A percentile compares a stretch with the other conserved stretches of the same genome.
These are phyloP conservation scores for Chrysoporthe puriensis DNA, from an alignment of 2,329 filamentous ascomycete species.

Conservation along the genomic window DNA sequence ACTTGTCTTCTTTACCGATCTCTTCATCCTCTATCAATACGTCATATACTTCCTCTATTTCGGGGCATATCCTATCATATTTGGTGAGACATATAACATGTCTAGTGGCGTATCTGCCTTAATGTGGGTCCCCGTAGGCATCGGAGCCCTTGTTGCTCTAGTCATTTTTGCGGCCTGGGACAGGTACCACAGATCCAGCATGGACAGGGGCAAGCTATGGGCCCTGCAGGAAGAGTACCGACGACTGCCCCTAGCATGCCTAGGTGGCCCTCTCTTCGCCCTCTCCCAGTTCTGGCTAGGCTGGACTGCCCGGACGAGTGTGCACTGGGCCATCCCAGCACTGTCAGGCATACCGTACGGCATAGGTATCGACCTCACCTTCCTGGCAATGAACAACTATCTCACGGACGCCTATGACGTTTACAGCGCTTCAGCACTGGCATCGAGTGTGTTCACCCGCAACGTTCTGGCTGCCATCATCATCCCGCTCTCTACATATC, in stretches of 20 bases:
- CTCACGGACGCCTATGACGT: constrained; percentile 68
- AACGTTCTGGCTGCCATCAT: constrained; percentile 53
- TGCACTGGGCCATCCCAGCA: constrained; percentile 60
- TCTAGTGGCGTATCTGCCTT: constrained; percentile 67
- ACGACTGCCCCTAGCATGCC: constrained; percentile 70
- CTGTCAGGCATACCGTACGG: constrained; percentile 65
- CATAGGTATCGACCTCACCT: constrained; percentile 63
- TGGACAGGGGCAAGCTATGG: constrained; percentile 47
- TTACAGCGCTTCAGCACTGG: constrained; percentile 61
- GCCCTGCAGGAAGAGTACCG: constrained; percentile 65
- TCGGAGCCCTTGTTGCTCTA: constrained; percentile 52
- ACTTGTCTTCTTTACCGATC: constrained; percentile 70
- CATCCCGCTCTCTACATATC: constrained; percentile 57
- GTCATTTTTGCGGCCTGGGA: constrained; percentile 47
- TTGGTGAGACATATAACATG: constrained; percentile 64
- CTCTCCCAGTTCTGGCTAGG: constrained; percentile 64
- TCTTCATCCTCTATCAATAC: constrained; percentile 73
- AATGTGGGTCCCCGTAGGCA: constrained; percentile 68
- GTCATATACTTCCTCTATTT: constrained; percentile 72
- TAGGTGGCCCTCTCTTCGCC: constrained; percentile 69
- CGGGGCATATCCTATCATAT: constrained; percentile 74
- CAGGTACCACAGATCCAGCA: no score
- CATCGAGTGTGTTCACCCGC: constrained; percentile 52
- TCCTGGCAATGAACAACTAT: constrained; percentile 65
- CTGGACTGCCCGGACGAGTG: constrained; percentile 53